These are phyloP conservation scores for Candida andamanensis DNA, from an alignment of 805 yeast genomes.

Conservation along the genomic window DNA sequence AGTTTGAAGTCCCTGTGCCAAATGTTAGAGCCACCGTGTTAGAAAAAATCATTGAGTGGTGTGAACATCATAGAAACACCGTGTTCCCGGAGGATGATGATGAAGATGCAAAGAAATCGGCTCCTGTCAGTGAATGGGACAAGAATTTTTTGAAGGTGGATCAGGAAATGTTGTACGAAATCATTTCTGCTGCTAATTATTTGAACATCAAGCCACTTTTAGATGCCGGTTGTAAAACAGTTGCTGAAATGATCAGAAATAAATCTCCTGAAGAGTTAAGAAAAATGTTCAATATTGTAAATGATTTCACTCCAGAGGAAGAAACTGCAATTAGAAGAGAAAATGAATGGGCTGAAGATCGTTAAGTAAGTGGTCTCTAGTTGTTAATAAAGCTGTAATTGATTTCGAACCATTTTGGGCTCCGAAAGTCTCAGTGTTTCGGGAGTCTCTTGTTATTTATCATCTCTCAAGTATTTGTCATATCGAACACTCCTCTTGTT, in stretches of 20 bases:
- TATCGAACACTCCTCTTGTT: too few relatives aligned
- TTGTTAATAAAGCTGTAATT: background rate
- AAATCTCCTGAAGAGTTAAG: conserved; percentile 76
- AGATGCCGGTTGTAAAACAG: conserved; percentile 74
- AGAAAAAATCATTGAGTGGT: conserved; percentile 88
- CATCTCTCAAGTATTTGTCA: too few relatives aligned
- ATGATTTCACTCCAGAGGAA: conserved; percentile 82
- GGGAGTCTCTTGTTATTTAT: too few relatives aligned
- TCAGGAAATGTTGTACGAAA: conserved; percentile 80
- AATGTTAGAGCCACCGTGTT: conserved; percentile 83
- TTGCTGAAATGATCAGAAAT: conserved; percentile 78
- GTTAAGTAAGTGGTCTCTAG: conserved; percentile 4
- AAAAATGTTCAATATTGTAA: conserved; percentile 71
- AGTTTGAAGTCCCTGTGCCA: conserved; percentile 81
- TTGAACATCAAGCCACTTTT: conserved; percentile 67
- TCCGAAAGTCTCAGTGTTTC: too few relatives aligned
- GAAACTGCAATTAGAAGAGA: conserved; percentile 85
- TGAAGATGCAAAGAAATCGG: conserved; percentile 75
- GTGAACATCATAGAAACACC: conserved; percentile 85
- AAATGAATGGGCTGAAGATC: conserved; percentile 70
- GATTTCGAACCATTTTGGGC: background rate
- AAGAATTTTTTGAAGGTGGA: conserved; percentile 88
- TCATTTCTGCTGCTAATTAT: conserved; percentile 72
- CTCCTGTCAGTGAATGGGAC: conserved; percentile 94
- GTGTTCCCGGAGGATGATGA: conserved; percentile 72